Evolutionary conservation across 1,284 basidiomycete species (phyloP).

Genomic region (Ceratobasidium papillatum): DNA sequence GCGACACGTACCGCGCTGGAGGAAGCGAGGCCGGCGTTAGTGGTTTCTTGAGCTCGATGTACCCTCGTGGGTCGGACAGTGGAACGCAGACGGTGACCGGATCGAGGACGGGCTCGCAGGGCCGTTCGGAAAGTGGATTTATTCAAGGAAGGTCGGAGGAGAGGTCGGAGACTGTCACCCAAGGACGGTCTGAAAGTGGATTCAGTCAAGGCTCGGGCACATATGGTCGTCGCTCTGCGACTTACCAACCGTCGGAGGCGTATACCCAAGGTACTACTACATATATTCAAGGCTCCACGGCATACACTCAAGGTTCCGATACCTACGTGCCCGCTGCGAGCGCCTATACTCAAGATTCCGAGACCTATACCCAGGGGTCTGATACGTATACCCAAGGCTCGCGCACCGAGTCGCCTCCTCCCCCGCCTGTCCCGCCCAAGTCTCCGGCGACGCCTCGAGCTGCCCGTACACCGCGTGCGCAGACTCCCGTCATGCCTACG

Average conservation of each 20-base stretch:
- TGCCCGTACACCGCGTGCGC: neutral
- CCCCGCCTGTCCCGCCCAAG: slow-evolving; percentile 28
- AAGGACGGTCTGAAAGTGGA: slow-evolving; percentile 23
- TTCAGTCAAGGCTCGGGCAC: slow-evolving; percentile 15
- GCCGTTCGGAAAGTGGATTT: slow-evolving; percentile 19
- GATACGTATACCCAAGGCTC: slow-evolving; percentile 30
- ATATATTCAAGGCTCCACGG: slow-evolving; percentile 16
- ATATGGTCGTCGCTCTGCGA: slow-evolving; percentile 12
- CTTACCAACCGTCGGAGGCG: slow-evolving; percentile 25
- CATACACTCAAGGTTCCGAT: slow-evolving; percentile 16
- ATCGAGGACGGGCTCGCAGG: neutral
- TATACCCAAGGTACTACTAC: slow-evolving; percentile 20
- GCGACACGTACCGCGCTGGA: slow-evolving; percentile 32
- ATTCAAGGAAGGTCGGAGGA: slow-evolving; percentile 12
- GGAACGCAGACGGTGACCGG: slow-evolving; percentile 13
- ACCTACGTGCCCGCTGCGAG: slow-evolving; percentile 14
- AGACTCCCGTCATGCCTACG: slow-evolving; percentile 9
- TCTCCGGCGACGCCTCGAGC: slow-evolving; percentile 30
- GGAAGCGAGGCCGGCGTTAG: slow-evolving; percentile 28
- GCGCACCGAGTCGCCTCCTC: slow-evolving; percentile 27
- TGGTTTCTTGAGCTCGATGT: slow-evolving; percentile 30
- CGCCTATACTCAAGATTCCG: slow-evolving; percentile 25
- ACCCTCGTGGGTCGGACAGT: slow-evolving; percentile 18
- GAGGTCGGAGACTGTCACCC: neutral
- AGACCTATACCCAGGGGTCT: slow-evolving; percentile 27